These are phyloP conservation scores for Massarina eburnea DNA, from an alignment of 2,329 filamentous ascomycete species.

Conservation along the genomic window DNA sequence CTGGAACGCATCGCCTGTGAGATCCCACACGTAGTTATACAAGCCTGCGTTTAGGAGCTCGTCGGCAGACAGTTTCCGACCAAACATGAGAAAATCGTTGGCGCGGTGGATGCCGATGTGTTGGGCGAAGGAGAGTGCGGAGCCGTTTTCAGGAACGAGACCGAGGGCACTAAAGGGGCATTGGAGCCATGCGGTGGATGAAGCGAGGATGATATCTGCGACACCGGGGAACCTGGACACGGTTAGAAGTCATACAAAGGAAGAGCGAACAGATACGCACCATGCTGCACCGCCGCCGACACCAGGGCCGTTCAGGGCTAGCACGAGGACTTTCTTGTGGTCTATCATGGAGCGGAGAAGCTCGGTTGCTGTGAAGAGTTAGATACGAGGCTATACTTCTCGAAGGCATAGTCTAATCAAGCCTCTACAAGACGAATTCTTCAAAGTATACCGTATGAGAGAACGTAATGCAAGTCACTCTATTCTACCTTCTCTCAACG, in stretches of 20 bases:
- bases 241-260: no score
- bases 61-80: constrained; percentile 47
- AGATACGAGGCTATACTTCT: not conserved
- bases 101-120: constrained; percentile 53
- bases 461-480: no score
- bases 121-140: constrained; percentile 49
- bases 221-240: constrained; percentile 44
- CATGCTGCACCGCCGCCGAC: constrained; percentile 55
- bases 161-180: constrained; percentile 52
- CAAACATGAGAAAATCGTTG: constrained; percentile 57
- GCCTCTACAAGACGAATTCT: no score
- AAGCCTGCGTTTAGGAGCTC: constrained; percentile 50
- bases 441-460: no score
- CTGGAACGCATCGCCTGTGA: constrained; percentile 46
- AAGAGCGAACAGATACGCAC: constrained; percentile 12
- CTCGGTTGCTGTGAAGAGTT: constrained; percentile 22
- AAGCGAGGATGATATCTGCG: constrained; percentile 53
- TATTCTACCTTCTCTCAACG: no score
- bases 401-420: no score
- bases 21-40: constrained; percentile 50
- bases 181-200: constrained; percentile 49
- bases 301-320: constrained; percentile 54
- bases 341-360: constrained; percentile 52
- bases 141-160: constrained; percentile 54
- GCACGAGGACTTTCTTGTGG: constrained; percentile 54